These are phyloP conservation scores for Umbilicaria muhlenbergii DNA, from an alignment of 495 filamentous ascomycete species.

Conservation along the genomic window DNA sequence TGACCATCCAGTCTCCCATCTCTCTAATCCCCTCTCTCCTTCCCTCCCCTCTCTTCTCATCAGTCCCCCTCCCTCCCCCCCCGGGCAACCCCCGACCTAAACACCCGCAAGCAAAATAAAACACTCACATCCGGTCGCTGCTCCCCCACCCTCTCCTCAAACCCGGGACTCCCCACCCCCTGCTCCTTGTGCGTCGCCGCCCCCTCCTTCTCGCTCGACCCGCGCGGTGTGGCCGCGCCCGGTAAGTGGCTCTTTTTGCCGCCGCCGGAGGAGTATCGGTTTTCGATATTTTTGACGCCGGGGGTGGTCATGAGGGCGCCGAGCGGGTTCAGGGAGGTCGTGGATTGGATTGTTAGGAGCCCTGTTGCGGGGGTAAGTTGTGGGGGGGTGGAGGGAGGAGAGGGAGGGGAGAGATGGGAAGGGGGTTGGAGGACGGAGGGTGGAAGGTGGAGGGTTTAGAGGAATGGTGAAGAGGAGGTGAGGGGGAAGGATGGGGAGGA, in stretches of 20 bases:
- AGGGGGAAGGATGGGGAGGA: too few species aligned
- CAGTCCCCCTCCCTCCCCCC: conserved; percentile 1
- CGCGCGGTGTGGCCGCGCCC: conserved; percentile 10
- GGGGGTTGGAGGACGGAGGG: too few species aligned
- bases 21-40: conserved; percentile 1
- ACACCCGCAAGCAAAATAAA: background rate
- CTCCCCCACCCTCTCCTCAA: conserved; percentile 11
- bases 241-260: conserved; percentile 15
- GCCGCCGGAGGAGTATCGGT: conserved; percentile 15
- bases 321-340: background rate
- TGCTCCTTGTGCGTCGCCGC: conserved; percentile 7
- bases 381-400: background rate
- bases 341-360: background rate
- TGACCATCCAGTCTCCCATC: background rate
- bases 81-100: background rate
- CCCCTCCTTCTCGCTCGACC: conserved; percentile 5
- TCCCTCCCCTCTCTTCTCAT: conserved; percentile 4
- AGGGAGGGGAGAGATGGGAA: background rate
- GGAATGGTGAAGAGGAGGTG: too few species aligned
- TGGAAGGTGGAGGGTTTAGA: background rate
- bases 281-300: conserved; percentile 18
- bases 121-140: conserved; percentile 14
- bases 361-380: background rate
- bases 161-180: conserved; percentile 12
- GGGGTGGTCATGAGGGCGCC: background rate